Evolutionary conservation across 2,329 filamentous ascomycete species (phyloP).

Genomic region (Colletotrichum noveboracense): DNA sequence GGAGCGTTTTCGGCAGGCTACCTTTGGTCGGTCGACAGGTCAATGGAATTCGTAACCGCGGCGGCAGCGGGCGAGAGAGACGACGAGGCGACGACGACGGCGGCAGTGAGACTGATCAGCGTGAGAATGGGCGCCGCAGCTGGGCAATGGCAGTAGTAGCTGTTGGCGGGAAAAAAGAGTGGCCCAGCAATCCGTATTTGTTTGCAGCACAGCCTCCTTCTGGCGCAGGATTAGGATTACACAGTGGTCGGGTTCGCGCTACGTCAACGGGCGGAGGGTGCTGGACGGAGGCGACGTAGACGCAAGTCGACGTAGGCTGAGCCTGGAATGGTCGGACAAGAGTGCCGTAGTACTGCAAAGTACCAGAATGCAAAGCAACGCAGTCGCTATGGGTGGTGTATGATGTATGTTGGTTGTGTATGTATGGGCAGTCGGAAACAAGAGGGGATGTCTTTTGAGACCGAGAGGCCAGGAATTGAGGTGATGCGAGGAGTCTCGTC

Average conservation of each 20-base stretch:
- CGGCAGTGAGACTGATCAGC: background rate
- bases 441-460: background rate
- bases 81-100: background rate
- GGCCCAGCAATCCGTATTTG: slow-evolving; percentile 24
- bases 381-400: slow-evolving; percentile 20
- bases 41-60: background rate
- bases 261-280: slow-evolving; percentile 18
- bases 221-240: slow-evolving; percentile 25
- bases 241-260: slow-evolving; percentile 12
- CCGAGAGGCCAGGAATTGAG: background rate
- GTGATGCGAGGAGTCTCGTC: slow-evolving; percentile 12
- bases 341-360: background rate
- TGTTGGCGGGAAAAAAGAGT: slow-evolving; percentile 17
- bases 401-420: background rate
- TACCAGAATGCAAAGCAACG: slow-evolving; percentile 9
- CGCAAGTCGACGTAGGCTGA: background rate
- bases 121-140: slow-evolving; percentile 3
- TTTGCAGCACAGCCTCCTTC: slow-evolving; percentile 32
- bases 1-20: background rate
- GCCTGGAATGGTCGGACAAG: background rate
- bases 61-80: background rate
- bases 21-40: slow-evolving; percentile 2
- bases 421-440: background rate
- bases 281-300: background rate
- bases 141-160: background rate